Evolutionary conservation across 768 basidiomycete genomes (phyloP), one percentile per base, ranked within the genome.

Genomic region (Trametes punicea): DNA sequence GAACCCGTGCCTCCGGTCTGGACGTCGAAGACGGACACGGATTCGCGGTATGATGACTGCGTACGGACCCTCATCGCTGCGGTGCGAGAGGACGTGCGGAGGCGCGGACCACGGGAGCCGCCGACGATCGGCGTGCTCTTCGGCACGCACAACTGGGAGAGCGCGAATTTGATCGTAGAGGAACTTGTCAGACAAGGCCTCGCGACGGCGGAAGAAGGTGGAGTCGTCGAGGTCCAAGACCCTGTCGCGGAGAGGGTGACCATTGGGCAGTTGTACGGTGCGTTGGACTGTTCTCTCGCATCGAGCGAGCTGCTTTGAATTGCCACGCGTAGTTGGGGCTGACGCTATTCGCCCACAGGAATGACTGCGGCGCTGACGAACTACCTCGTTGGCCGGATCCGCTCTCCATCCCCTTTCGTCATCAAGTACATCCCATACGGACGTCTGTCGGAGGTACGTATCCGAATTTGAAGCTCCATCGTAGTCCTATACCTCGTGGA

Each of bases 381-480:
- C 57, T 77, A 82, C 62, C 73, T 95, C 18, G 85, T 84, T 2
- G 69, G 72, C 1, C 78, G 75, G 30, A 84, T 83, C 20, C 73
- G 67, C 48, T 69, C 71, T 36, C 59, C 76, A 16, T 73, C 76
- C n/a, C 92, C 93, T 0, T 80, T 90, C 51, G 83, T 90, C 0
- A 77, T 93, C 71, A 96, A 96, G 80, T 87, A 89, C 61, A 75
- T 91, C 13, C 91, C 90, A 0, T 92, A 91, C 57, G 90, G 91
- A 6, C 76, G 81, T 1, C 72, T 92, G 7, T 71, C 76, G 1
- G 87, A 90, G 64, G 88, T 84, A 34, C 46, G 63, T 69, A 41
- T 29, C 8, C 27, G 6, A 40, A 26, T 18, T 6, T 55, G 9
- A 21, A 23, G 18, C 18, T n/a, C 6, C 18, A 27, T 26, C 25